phyloP scores from a whole-genome alignment of 2,329 filamentous ascomycete species.

The Cladophialophora yegresii region DNA sequence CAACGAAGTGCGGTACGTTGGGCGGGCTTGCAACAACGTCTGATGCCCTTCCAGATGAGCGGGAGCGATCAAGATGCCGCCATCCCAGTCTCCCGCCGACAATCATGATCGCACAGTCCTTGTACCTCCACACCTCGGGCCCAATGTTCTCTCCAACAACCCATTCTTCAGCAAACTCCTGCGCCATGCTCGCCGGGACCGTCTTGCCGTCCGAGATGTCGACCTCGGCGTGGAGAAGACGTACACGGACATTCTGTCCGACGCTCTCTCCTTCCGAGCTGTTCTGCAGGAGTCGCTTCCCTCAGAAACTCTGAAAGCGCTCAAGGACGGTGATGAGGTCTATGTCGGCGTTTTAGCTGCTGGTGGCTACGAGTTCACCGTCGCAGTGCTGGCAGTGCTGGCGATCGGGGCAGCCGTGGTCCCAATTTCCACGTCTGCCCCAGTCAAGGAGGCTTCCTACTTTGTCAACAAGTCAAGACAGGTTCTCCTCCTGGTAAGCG shows the following conservation, averaged over 20 bases:
- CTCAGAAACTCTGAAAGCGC: not conserved
- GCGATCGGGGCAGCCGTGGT: conserved; percentile 53
- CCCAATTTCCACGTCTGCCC: conserved; percentile 40
- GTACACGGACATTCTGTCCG: not conserved
- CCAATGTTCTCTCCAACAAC: conserved; percentile 3
- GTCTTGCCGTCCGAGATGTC: conserved; percentile 3
- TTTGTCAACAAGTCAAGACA: conserved; percentile 1
- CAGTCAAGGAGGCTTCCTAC: not conserved
- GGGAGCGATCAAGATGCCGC: not conserved
- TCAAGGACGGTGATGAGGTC: conserved; percentile 4
- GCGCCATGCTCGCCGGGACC: conserved; percentile 6
- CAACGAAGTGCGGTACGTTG: not conserved
- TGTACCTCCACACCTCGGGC: not conserved
- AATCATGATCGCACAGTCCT: conserved; percentile 3
- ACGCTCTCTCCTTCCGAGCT: not conserved
- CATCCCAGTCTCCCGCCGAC: not conserved
- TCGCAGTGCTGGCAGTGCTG: conserved; percentile 50
- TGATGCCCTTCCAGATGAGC: not conserved
- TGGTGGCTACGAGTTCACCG: conserved; percentile 52
- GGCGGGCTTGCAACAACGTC: not conserved
- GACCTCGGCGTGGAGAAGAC: conserved; percentile 4
- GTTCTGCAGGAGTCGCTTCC: not conserved
- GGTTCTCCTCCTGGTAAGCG: not conserved
- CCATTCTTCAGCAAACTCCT: conserved; percentile 12
- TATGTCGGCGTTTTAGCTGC: conserved; percentile 33